phyloP scores from a whole-genome alignment of 345 rosid species.

The Kernera saxatilis region DNA sequence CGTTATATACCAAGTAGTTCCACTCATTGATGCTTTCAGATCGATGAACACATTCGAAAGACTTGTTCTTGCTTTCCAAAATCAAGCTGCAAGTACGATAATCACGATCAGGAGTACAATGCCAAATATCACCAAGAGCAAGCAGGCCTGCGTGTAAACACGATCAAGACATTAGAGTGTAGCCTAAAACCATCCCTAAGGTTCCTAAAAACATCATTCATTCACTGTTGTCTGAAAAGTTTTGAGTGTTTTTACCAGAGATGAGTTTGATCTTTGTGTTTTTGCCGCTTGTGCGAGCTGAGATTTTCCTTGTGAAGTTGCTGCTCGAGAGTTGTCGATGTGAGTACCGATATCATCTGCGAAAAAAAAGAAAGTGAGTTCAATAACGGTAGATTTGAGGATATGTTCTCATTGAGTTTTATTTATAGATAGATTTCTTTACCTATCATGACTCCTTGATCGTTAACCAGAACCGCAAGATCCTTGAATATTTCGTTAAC shows the following conservation, averaged over 20 bases:
- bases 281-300: constrained; percentile 87
- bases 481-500: constrained; percentile 95
- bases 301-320: constrained; percentile 76
- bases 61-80: neutral
- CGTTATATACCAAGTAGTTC: constrained; percentile 15
- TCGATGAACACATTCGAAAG: neutral
- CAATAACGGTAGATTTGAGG: neutral
- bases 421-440: neutral
- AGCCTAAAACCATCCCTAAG: neutral
- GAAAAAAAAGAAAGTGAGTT: neutral
- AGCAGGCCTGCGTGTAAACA: constrained; percentile 61
- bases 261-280: constrained; percentile 91
- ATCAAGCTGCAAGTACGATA: constrained; percentile 71
- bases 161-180: constrained; percentile 8
- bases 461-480: constrained; percentile 92
- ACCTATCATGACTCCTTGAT: constrained; percentile 94
- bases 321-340: constrained; percentile 72
- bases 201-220: neutral
- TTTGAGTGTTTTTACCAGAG: constrained; percentile 57
- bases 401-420: neutral
- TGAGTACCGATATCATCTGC: constrained; percentile 89
- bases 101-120: constrained; percentile 84
- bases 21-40: constrained; percentile 5
- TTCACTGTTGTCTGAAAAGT: neutral
- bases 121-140: constrained; percentile 95